phyloP scores from a whole-genome alignment of 1,284 basidiomycete species.

The Malassezia furfur region DNA sequence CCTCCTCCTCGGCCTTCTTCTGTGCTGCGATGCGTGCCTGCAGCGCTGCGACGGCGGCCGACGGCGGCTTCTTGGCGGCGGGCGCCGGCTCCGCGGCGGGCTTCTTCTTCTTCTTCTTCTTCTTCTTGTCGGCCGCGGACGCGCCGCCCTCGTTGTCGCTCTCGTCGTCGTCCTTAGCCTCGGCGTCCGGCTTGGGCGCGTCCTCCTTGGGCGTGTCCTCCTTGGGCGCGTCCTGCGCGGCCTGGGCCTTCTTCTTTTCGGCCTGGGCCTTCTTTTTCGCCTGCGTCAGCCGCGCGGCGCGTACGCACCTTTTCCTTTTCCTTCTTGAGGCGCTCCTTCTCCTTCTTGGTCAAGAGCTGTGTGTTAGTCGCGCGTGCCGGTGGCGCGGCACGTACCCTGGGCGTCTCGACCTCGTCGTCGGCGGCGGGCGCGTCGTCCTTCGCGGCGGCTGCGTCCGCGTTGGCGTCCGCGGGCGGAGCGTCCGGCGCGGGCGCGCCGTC shows the following conservation, averaged over 20 bases:
- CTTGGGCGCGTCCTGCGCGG: slow-evolving; percentile 16
- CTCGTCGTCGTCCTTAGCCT: slow-evolving; percentile 23
- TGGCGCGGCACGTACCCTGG: slow-evolving; percentile 8
- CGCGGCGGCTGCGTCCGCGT: background rate
- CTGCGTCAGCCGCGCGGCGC: background rate
- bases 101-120: slow-evolving; percentile 38
- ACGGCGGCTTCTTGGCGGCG: slow-evolving; percentile 35
- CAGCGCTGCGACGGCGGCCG: slow-evolving; percentile 39
- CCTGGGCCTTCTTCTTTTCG: slow-evolving; percentile 20
- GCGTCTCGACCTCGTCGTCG: slow-evolving; percentile 6
- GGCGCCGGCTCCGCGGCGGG: slow-evolving; percentile 20
- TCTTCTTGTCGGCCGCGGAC: slow-evolving; percentile 35
- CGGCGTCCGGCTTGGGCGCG: background rate
- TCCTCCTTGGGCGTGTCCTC: slow-evolving; percentile 1
- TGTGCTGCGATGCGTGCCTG: slow-evolving; percentile 46
- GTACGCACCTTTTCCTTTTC: slow-evolving; percentile 38
- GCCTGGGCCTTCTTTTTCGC: slow-evolving; percentile 41
- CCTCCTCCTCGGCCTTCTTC: slow-evolving; percentile 45
- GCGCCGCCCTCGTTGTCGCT: slow-evolving; percentile 18
- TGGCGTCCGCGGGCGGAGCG: slow-evolving; percentile 2
- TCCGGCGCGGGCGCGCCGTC: slow-evolving; percentile 1
- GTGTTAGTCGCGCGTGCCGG: background rate
- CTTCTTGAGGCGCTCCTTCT: slow-evolving; percentile 47
- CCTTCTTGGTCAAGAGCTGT: slow-evolving; percentile 43
- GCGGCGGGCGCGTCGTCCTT: slow-evolving; percentile 21